Percentiles rank a stretch among this genome's conserved stretches.
Conservation (phyloP, 2,329 filamentous ascomycete species). For the Phaeosphaeriaceae sp. region DNA sequence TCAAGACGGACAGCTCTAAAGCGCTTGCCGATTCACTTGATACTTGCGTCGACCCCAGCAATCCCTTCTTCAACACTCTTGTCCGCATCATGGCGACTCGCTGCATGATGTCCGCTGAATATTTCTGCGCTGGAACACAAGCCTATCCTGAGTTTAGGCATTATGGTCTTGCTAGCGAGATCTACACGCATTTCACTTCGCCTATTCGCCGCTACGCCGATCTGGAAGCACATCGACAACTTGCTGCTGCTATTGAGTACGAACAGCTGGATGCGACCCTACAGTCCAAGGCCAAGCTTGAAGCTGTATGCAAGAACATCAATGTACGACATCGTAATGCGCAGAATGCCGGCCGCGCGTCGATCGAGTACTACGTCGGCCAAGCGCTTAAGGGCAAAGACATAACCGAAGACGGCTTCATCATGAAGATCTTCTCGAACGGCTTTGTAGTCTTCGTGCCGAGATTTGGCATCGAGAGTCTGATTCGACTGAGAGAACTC, state of each 20-base stretch:
- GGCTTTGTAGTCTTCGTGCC: conserved; percentile 97
- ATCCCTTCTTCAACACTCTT: conserved; percentile 98
- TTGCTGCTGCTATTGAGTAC: conserved; percentile 94
- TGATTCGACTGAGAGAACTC: conserved; percentile 86
- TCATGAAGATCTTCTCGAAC: conserved; percentile 97
- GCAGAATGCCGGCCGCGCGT: conserved; percentile 91
- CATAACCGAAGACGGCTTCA: conserved; percentile 86
- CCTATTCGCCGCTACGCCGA: conserved; percentile 98
- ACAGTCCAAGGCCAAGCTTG: conserved; percentile 82
- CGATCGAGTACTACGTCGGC: conserved; percentile 96
- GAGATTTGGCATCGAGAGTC: conserved; percentile 90
- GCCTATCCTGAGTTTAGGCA: conserved; percentile 94
- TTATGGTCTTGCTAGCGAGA: conserved; percentile 93
- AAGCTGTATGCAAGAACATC: conserved; percentile 97
- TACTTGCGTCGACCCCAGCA: conserved; percentile 75
- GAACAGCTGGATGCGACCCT: conserved; percentile 82
- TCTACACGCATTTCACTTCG: conserved; percentile 98
- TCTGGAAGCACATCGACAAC: conserved; percentile 89
- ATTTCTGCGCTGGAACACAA: conserved; percentile 94
- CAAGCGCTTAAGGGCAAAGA: conserved; percentile 85
- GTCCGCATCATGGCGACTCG: conserved; percentile 96
- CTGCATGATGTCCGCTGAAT: conserved; percentile 99
- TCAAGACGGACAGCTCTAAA: conserved; percentile 85
- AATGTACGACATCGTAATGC: conserved; percentile 97
- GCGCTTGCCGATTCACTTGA: conserved; percentile 95